Percentiles rank a stretch among this genome's conserved stretches.
These are phyloP conservation scores for Kodamaea suecica DNA, from an alignment of 1,139 yeast genomes.

Conservation along the genomic window DNA sequence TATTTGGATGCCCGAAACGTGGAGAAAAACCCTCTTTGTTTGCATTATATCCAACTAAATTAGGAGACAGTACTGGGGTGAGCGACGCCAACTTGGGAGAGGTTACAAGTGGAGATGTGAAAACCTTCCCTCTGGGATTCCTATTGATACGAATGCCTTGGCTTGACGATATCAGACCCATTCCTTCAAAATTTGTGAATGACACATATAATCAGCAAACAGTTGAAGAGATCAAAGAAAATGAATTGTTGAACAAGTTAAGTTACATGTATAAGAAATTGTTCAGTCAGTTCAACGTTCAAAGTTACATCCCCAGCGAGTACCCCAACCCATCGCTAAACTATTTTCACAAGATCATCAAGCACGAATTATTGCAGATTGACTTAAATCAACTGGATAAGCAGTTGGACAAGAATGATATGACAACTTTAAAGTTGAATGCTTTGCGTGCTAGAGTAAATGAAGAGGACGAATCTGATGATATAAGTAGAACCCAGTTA, in stretches of 20 bases:
- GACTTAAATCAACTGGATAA: conserved; percentile 39
- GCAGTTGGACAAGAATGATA: conserved; percentile 17
- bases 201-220: conserved; percentile 9
- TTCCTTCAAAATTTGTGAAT: conserved; percentile 31
- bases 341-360: conserved; percentile 62
- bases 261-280: conserved; percentile 29
- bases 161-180: conserved; percentile 57
- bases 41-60: conserved; percentile 56
- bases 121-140: conserved; percentile 58
- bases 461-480: background rate
- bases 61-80: too few species aligned
- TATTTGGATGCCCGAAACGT: conserved; percentile 65
- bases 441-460: conserved; percentile 11
- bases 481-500: conserved; percentile 4
- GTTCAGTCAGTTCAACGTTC: conserved; percentile 39
- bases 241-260: conserved; percentile 9
- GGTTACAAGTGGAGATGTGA: conserved; percentile 8
- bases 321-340: conserved; percentile 67
- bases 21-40: conserved; percentile 58
- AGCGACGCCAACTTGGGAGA: conserved; percentile 12
- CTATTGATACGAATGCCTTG: conserved; percentile 59
- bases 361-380: conserved; percentile 65
- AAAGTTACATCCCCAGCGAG: conserved; percentile 52
- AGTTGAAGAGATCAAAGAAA: conserved; percentile 4
- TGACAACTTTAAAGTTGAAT: conserved; percentile 15